Base-by-base conservation (phyloP, 768 basidiomycete genomes). In the Pleurotus giganteus region DNA sequence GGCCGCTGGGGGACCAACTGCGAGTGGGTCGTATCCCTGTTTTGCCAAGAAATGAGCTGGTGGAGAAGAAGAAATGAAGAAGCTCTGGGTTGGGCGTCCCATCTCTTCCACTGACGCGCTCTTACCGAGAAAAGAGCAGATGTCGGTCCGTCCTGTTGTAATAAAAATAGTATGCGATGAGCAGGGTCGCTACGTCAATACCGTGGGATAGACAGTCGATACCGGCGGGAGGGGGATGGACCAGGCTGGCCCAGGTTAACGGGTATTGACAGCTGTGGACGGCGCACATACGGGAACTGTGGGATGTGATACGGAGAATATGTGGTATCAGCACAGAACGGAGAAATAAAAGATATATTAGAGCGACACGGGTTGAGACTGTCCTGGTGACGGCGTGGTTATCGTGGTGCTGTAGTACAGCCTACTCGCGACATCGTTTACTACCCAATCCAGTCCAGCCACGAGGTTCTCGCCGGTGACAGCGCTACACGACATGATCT, bases 401-500 rank as follows among this genome's bases (percentile, higher is more conserved):
- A 66, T 65, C 21, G 71, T 69, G 36, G 84, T 79, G 65, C 82
- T 84, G 73, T 92, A 97, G 69, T 98, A 97, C 28, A 98, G 73
- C 61, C 95, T 80, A 39, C 82, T 80, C 3, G 92, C 94, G 50
- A 98, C 86, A 60, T 97, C 92, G 32, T 82, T 79, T 15, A 97
- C 92, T 23, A 93, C 82, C 96, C 96, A 98, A 66, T 95, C 85
- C 26, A 98, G 78, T 34, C 95, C 96, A 58, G 84, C 75, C 8
- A 91, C 78, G 13, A 98, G 75, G 66, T 95, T 92, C 54, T 83
- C 73, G 12, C 95, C 96, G 0, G 91, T 95, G 36, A 94, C 81
- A 9, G 96, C 96, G 58, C 94, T 96, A 75, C 95, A 98, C 4
- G 94, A 76, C 71, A 86, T 84, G 59, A 98, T 93, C 61, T 79